Conservation (phyloP, 2,329 filamentous ascomycete genomes). For the Emergomyces africanus region DNA sequence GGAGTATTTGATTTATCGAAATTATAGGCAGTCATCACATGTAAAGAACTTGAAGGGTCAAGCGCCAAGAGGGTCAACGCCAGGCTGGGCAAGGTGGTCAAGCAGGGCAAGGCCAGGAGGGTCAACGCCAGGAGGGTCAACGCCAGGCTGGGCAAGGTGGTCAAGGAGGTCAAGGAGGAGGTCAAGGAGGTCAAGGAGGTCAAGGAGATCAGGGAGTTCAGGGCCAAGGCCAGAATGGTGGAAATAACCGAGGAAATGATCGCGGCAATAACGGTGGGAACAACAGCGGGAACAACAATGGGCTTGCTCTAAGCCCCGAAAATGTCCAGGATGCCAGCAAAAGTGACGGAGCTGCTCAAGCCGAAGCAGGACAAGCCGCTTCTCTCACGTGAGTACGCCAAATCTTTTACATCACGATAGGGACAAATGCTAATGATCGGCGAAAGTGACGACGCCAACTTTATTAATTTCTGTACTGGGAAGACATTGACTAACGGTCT, state of each 20-base stretch:
- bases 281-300: conserved; percentile 12
- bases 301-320: conserved; percentile 21
- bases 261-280: conserved; percentile 10
- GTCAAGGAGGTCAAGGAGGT: background rate
- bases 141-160: background rate
- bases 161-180: background rate
- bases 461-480: conserved; percentile 48
- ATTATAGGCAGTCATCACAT: too few species aligned
- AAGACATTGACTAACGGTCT: conserved; percentile 43
- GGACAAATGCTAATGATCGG: conserved; percentile 7
- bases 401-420: background rate
- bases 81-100: background rate
- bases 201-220: conserved; percentile 3
- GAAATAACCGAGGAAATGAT: conserved; percentile 3
- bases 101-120: background rate
- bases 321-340: conserved; percentile 30
- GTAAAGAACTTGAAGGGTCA: too few species aligned
- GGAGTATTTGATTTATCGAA: too few species aligned
- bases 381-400: conserved; percentile 32
- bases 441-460: conserved; percentile 39
- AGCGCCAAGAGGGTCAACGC: background rate
- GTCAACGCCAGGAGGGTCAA: background rate
- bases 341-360: conserved; percentile 11
- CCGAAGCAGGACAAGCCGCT: conserved; percentile 29
- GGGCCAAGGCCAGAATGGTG: background rate